Percentiles rank a stretch among this genome's conserved stretches.
phyloP scores from a whole-genome alignment of 1,284 basidiomycete species.

The Rugosomyces carneus region DNA sequence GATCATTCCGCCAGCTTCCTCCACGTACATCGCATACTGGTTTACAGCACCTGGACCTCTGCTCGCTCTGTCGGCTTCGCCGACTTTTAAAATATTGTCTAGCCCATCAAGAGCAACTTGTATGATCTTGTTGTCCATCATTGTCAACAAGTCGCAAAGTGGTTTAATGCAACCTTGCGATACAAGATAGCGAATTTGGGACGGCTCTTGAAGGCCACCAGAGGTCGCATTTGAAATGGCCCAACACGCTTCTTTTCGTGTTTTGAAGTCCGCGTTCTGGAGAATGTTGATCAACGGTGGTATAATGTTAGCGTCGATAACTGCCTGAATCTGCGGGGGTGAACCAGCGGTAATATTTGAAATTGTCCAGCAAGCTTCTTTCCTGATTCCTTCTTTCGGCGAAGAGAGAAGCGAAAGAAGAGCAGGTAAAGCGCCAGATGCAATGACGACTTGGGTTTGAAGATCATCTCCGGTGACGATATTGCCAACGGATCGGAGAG shows the following conservation, averaged over 20 bases:
- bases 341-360: slow-evolving; percentile 98
- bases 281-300: slow-evolving; percentile 99
- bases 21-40: slow-evolving; percentile 91
- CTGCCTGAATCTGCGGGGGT: slow-evolving; percentile 91
- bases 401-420: slow-evolving; percentile 89
- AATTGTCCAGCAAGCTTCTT: slow-evolving; percentile 99
- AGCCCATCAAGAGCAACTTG: slow-evolving; percentile 96
- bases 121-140: slow-evolving; percentile 99
- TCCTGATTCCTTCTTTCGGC: slow-evolving; percentile 92
- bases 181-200: slow-evolving; percentile 98
- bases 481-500: slow-evolving; percentile 96
- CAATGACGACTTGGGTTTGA: slow-evolving; percentile 97
- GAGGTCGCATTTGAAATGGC: slow-evolving; percentile 99
- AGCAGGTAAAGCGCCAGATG: slow-evolving; percentile 91
- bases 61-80: slow-evolving; percentile 90
- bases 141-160: slow-evolving; percentile 90
- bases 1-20: slow-evolving; percentile 98
- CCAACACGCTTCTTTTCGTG: slow-evolving; percentile 99
- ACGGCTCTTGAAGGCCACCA: slow-evolving; percentile 93
- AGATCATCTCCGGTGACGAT: slow-evolving; percentile 99
- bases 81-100: slow-evolving; percentile 98
- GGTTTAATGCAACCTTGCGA: slow-evolving; percentile 98
- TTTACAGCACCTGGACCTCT: slow-evolving; percentile 83
- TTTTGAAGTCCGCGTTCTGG: slow-evolving; percentile 97
- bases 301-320: slow-evolving; percentile 87